These are phyloP conservation scores for Phialemonium atrogriseum DNA, from an alignment of 2,329 filamentous ascomycete species.

Conservation along the genomic window DNA sequence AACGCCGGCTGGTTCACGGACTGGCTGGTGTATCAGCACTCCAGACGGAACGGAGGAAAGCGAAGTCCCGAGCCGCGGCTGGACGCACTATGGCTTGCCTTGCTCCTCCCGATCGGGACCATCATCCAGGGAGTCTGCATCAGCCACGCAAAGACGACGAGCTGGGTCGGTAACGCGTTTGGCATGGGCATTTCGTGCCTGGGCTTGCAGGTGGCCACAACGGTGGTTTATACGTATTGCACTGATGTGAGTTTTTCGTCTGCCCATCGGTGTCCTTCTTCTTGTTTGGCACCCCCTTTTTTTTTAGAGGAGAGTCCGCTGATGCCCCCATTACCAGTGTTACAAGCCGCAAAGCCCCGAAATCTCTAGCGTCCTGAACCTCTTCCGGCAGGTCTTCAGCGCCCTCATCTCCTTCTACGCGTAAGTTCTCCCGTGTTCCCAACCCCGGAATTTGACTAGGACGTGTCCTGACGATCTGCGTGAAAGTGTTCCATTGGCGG, in stretches of 20 bases:
- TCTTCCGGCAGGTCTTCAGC: constrained; percentile 22
- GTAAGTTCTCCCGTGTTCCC: constrained; percentile 1
- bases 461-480: not conserved
- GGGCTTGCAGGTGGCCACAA: constrained; percentile 25
- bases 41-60: constrained; percentile 16
- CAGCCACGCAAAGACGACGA: constrained; percentile 19
- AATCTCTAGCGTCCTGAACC: constrained; percentile 23
- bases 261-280: not conserved
- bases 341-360: constrained; percentile 27
- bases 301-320: not conserved
- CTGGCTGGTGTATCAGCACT: constrained; percentile 17
- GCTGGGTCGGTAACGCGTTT: constrained; percentile 24
- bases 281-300: not conserved
- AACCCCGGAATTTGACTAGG: not conserved
- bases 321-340: constrained; percentile 10
- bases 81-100: constrained; percentile 19
- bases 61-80: constrained; percentile 22
- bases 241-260: constrained; percentile 16
- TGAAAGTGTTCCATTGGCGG: constrained; percentile 15
- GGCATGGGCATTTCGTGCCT: constrained; percentile 25
- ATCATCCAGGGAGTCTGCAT: constrained; percentile 16
- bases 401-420: constrained; percentile 24
- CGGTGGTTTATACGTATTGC: constrained; percentile 24
- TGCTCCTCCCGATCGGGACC: constrained; percentile 16
- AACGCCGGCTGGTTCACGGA: constrained; percentile 19